Percentiles rank a stretch among this genome's conserved stretches.
Evolutionary conservation across 2,329 filamentous ascomycete genomes (phyloP).

Genomic region (Sclerotinia subarctica): DNA sequence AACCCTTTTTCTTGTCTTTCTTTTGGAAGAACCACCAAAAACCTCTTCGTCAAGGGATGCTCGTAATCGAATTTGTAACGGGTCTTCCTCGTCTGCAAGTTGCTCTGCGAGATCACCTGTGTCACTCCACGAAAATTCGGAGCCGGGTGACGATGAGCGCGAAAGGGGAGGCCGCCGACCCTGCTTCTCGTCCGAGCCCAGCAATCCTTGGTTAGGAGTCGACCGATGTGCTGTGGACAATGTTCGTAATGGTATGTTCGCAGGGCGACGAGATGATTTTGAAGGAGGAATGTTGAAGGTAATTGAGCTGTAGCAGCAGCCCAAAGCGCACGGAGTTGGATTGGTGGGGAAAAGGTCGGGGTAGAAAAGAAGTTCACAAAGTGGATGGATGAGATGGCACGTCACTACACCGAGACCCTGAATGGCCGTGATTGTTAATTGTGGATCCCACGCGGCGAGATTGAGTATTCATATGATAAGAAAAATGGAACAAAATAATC

Average conservation of each 20-base stretch:
- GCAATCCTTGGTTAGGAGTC: slow-evolving; percentile 45
- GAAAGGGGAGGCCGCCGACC: slow-evolving; percentile 44
- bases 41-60: slow-evolving; percentile 62
- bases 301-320: slow-evolving; percentile 74
- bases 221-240: slow-evolving; percentile 47
- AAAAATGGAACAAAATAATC: slow-evolving; percentile 14
- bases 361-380: slow-evolving; percentile 11
- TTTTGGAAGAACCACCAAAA: slow-evolving; percentile 49
- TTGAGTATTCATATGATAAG: slow-evolving; percentile 20
- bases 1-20: slow-evolving; percentile 59
- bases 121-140: slow-evolving; percentile 84
- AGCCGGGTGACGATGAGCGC: slow-evolving; percentile 58
- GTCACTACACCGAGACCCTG: slow-evolving; percentile 18
- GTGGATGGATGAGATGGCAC: slow-evolving; percentile 22
- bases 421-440: slow-evolving; percentile 12
- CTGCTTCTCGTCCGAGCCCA: slow-evolving; percentile 44
- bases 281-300: slow-evolving; percentile 82
- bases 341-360: slow-evolving; percentile 21
- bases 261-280: slow-evolving; percentile 63
- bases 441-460: slow-evolving; percentile 20
- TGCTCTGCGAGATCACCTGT: slow-evolving; percentile 94
- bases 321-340: slow-evolving; percentile 42
- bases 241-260: slow-evolving; percentile 84
- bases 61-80: slow-evolving; percentile 67
- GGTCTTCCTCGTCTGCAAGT: slow-evolving; percentile 77